A percentile compares a stretch with the other conserved stretches of the same genome.
Evolutionary conservation across 2,329 filamentous ascomycete species (phyloP).

Genomic region (Phialophora verrucosa): DNA sequence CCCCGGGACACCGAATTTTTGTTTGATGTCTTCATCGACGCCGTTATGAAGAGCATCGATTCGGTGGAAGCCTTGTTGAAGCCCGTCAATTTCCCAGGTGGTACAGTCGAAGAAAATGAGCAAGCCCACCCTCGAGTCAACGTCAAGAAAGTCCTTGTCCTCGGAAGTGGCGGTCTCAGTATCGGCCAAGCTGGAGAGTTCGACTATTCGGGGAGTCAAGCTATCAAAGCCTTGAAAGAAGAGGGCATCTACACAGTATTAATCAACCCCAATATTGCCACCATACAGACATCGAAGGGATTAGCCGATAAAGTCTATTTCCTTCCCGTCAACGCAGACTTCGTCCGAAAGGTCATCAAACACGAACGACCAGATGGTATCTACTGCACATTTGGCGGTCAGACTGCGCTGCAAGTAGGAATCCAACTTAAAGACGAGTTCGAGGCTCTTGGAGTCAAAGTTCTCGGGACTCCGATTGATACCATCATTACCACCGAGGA

Average conservation of each 20-base stretch:
- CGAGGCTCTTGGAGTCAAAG: constrained; percentile 86
- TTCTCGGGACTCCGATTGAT: constrained; percentile 93
- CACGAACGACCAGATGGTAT: constrained; percentile 95
- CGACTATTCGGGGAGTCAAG: constrained; percentile 97
- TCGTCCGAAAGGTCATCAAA: constrained; percentile 95
- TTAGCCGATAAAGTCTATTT: constrained; percentile 99
- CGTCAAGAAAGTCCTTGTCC: constrained; percentile 92
- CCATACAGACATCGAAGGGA: constrained; percentile 97
- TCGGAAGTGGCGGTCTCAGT: constrained; percentile 92
- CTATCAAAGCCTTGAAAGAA: constrained; percentile 97
- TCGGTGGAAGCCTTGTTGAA: constrained; percentile 70
- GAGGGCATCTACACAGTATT: constrained; percentile 97
- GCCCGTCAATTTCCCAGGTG: constrained; percentile 86
- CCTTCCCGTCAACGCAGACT: constrained; percentile 93
- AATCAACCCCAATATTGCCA: constrained; percentile 99
- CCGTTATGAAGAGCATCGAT: constrained; percentile 73
- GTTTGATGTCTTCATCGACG: constrained; percentile 94
- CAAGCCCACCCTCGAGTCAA: constrained; percentile 76
- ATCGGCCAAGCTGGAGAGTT: constrained; percentile 99
- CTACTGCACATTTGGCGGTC: constrained; percentile 96
- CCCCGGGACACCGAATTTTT: constrained; percentile 95
- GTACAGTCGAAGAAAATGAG: constrained; percentile 78
- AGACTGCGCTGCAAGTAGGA: constrained; percentile 94
- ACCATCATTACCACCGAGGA: constrained; percentile 99
- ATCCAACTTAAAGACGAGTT: constrained; percentile 99